phyloP scores from a whole-genome alignment of 768 basidiomycete genomes.

The Tricholoma hemisulphureum region DNA sequence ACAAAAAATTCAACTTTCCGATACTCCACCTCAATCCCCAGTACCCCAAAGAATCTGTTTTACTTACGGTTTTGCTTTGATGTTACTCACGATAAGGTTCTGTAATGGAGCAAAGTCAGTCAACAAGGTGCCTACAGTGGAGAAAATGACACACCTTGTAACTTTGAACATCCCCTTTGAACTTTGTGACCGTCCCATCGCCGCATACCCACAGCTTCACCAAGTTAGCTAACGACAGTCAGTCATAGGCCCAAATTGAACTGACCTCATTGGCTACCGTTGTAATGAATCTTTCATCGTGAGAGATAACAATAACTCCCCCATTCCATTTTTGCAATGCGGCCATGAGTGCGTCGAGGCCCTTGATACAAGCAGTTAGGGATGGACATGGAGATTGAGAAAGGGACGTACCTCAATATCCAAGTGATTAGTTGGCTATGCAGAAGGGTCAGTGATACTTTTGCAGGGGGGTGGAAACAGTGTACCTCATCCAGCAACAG shows the following conservation, averaged over 20 bases:
- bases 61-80: slow-evolving; percentile 55
- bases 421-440: slow-evolving; percentile 87
- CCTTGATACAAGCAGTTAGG: slow-evolving; percentile 42
- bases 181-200: slow-evolving; percentile 77
- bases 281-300: slow-evolving; percentile 95
- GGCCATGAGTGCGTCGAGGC: slow-evolving; percentile 91
- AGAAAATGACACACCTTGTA: slow-evolving; percentile 67
- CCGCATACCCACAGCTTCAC: slow-evolving; percentile 89
- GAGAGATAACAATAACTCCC: slow-evolving; percentile 89
- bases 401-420: slow-evolving; percentile 73
- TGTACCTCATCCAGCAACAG: slow-evolving; percentile 89
- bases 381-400: neutral
- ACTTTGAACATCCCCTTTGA: slow-evolving; percentile 84
- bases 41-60: no score
- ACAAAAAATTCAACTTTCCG: no score
- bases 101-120: slow-evolving; percentile 24
- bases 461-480: slow-evolving; percentile 4
- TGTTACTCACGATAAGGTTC: slow-evolving; percentile 75
- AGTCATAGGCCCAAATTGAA: neutral
- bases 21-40: no score
- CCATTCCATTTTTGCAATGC: slow-evolving; percentile 83
- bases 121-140: neutral
- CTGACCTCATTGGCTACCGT: slow-evolving; percentile 80
- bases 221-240: slow-evolving; percentile 4
- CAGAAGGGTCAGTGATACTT: slow-evolving; percentile 2